Conservation (phyloP, 257 asterid genomes). For the Perilla frutescens region DNA sequence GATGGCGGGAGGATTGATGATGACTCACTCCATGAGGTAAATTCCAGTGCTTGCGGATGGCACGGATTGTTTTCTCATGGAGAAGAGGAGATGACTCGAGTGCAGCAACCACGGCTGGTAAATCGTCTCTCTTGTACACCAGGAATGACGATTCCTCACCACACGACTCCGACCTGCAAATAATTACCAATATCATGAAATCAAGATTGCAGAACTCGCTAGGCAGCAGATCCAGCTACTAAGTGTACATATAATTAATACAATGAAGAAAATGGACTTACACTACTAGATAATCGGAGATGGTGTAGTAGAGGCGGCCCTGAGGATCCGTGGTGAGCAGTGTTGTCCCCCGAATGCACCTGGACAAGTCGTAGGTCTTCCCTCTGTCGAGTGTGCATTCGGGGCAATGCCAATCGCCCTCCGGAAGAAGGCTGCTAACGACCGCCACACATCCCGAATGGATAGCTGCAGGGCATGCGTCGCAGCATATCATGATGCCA, state of each 20-base stretch:
- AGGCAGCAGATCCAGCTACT: no score
- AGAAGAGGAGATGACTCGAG: conserved; percentile 43
- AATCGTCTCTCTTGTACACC: conserved; percentile 63
- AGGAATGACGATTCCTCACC: conserved; percentile 49
- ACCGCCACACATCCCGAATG: conserved; percentile 92
- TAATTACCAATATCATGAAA: no score
- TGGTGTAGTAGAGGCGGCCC: conserved; percentile 62
- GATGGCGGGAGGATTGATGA: neutral
- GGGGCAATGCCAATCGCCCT: conserved; percentile 94
- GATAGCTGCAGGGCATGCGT: conserved; percentile 95
- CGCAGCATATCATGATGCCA: conserved; percentile 93
- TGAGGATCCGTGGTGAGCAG: conserved; percentile 74
- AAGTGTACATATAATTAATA: no score
- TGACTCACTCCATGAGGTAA: conserved; percentile 40
- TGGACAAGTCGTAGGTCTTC: conserved; percentile 50
- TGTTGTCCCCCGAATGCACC: conserved; percentile 69
- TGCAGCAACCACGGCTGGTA: conserved; percentile 59
- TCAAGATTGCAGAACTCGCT: no score
- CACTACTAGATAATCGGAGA: conserved; percentile 88
- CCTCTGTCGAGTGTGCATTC: conserved; percentile 69
- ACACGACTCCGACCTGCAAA: conserved; percentile 50
- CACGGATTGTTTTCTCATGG: conserved; percentile 47
- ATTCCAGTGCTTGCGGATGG: conserved; percentile 58
- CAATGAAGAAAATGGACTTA: conserved; percentile 47
- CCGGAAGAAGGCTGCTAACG: conserved; percentile 70